A percentile compares a stretch with the other conserved stretches of the same genome.
phyloP scores from a whole-genome alignment of 176 grass and related monocot species.

The Alopecurus myosuroides region DNA sequence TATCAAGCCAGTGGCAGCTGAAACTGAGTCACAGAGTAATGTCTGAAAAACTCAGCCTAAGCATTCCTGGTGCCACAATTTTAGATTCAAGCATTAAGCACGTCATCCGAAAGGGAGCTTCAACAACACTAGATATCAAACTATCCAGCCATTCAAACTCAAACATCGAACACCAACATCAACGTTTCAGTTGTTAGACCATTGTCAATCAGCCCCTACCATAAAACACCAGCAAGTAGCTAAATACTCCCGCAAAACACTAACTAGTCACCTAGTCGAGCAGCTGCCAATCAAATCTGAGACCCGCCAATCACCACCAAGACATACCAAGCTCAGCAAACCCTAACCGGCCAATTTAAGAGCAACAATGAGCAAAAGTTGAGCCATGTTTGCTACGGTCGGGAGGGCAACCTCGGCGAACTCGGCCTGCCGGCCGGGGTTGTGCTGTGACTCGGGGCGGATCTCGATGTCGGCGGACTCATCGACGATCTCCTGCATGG shows the following conservation, averaged over 20 bases:
- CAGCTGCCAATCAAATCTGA: background rate
- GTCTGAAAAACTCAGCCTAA: constrained; percentile 9
- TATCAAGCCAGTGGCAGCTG: background rate
- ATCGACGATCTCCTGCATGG: constrained; percentile 97
- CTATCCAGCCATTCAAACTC: background rate
- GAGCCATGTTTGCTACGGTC: constrained; percentile 22
- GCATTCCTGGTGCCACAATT: background rate
- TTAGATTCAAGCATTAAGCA: background rate
- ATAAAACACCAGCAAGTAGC: background rate
- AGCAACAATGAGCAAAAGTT: constrained; percentile 31
- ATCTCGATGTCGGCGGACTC: constrained; percentile 96
- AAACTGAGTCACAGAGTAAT: background rate
- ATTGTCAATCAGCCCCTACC: background rate
- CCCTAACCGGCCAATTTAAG: constrained; percentile 16
- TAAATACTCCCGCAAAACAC: constrained; percentile 12
- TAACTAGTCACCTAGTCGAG: constrained; percentile 2
- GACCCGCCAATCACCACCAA: background rate
- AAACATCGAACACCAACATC: background rate
- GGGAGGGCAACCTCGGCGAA: constrained; percentile 66
- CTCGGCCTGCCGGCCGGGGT: constrained; percentile 92
- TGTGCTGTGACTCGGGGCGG: constrained; percentile 93
- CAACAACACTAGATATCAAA: background rate
- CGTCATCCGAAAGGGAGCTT: background rate
- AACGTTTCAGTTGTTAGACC: background rate
- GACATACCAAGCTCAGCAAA: constrained; percentile 16